Conservation (phyloP, 305 asterid species). For the Fraxinus velutina region DNA sequence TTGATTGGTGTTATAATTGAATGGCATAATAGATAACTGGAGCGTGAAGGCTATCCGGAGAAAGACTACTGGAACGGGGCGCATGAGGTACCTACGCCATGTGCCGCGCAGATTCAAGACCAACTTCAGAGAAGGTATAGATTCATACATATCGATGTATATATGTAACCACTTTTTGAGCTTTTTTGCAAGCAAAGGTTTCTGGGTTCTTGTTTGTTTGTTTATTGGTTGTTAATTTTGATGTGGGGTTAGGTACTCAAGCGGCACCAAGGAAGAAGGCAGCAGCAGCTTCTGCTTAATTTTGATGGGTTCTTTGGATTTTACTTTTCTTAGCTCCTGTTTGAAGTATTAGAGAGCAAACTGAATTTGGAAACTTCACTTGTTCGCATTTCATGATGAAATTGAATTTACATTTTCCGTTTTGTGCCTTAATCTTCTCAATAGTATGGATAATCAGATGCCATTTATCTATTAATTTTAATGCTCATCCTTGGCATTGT, state of each 20-base stretch:
- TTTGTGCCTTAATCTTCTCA: neutral
- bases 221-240: neutral
- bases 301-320: slow-evolving; percentile 21
- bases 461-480: neutral
- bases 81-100: slow-evolving; percentile 83
- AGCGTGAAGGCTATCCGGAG: slow-evolving; percentile 80
- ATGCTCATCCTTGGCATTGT: neutral
- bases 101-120: slow-evolving; percentile 86
- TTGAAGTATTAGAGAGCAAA: slow-evolving; percentile 23
- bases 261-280: slow-evolving; percentile 91
- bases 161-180: neutral
- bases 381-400: slow-evolving; percentile 2
- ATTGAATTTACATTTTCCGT: neutral
- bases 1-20: neutral
- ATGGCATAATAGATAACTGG: slow-evolving; percentile 59
- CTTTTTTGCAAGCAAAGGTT: neutral
- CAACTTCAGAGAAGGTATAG: slow-evolving; percentile 81
- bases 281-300: slow-evolving; percentile 60
- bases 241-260: slow-evolving; percentile 49
- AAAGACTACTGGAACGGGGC: slow-evolving; percentile 86
- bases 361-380: slow-evolving; percentile 15
- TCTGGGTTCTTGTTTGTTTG: neutral
- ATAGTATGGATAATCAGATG: slow-evolving; percentile 22
- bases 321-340: slow-evolving; percentile 24
- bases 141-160: neutral